Conservation (phyloP, 352 stramenopile genomes). For the Phytopythium delawarense region DNA sequence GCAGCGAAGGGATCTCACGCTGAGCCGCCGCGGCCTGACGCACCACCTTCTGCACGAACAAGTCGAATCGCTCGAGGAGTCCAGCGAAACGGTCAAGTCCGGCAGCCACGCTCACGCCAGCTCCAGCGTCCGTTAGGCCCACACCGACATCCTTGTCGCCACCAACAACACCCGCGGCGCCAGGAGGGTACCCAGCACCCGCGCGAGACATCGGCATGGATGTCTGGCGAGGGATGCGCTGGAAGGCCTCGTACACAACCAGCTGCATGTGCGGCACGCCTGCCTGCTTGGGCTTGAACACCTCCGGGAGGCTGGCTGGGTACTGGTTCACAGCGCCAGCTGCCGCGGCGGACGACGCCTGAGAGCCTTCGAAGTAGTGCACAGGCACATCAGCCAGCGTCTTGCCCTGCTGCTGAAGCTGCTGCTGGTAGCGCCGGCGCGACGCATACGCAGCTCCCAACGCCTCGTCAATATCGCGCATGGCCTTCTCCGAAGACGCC, state of each 20-base stretch:
- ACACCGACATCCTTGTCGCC: slow-evolving; percentile 35
- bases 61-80: slow-evolving; percentile 83
- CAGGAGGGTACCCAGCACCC: slow-evolving; percentile 24
- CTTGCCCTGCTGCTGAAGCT: slow-evolving; percentile 82
- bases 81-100: slow-evolving; percentile 80
- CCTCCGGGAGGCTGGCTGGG: slow-evolving; percentile 86
- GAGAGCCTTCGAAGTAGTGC: slow-evolving; percentile 73
- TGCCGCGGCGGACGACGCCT: slow-evolving; percentile 22
- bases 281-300: slow-evolving; percentile 92
- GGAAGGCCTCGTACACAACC: slow-evolving; percentile 98
- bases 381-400: slow-evolving; percentile 35
- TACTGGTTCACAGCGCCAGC: slow-evolving; percentile 45
- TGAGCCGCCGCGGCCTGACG: slow-evolving; percentile 68
- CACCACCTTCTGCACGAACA: slow-evolving; percentile 86
- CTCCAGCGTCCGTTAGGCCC: slow-evolving; percentile 17
- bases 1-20: slow-evolving; percentile 69
- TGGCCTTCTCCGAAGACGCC: slow-evolving; percentile 98
- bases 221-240: slow-evolving; percentile 91
- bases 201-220: slow-evolving; percentile 79
- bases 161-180: slow-evolving; percentile 8
- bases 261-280: slow-evolving; percentile 93
- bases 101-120: slow-evolving; percentile 62
- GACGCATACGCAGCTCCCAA: slow-evolving; percentile 84
- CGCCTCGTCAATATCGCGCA: slow-evolving; percentile 97
- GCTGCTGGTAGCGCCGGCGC: slow-evolving; percentile 82